Conservation (phyloP, 2,329 filamentous ascomycete species). For the Lachnellula subtilissima region DNA sequence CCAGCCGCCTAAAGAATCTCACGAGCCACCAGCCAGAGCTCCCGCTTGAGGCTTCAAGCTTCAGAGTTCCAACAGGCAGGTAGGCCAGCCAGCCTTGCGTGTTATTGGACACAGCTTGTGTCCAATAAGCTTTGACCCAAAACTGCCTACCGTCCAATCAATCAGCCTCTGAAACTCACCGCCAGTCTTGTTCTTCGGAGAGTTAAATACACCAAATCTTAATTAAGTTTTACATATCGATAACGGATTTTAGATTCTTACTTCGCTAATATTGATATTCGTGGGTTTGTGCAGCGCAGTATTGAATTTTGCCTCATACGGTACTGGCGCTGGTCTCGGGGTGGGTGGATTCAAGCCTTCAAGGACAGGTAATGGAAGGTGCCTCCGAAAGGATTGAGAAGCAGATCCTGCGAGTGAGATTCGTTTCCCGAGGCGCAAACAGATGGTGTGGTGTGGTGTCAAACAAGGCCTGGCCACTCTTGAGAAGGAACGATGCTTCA, state of each 20-base stretch:
- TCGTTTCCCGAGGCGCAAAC: constrained; percentile 1
- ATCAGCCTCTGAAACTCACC: constrained; percentile 26
- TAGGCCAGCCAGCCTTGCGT: neutral
- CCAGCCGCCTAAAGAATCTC: neutral
- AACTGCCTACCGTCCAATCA: neutral
- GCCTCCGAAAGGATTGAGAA: constrained; percentile 2
- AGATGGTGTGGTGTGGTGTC: neutral
- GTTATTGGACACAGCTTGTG: neutral
- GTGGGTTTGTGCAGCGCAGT: constrained; percentile 12
- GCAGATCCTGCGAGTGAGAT: constrained; percentile 10
- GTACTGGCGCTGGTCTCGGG: too few species aligned
- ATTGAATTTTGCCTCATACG: constrained; percentile 4
- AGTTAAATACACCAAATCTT: constrained; percentile 3
- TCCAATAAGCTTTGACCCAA: constrained; percentile 5
- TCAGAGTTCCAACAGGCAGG: too few species aligned
- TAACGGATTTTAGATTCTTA: constrained; percentile 4
- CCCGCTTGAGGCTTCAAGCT: neutral
- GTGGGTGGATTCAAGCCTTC: too few species aligned
- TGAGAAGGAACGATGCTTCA: too few species aligned
- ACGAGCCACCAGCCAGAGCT: too few species aligned
- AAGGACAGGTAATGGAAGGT: too few species aligned
- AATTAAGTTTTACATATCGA: constrained; percentile 6
- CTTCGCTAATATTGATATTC: constrained; percentile 14
- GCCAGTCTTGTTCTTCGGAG: constrained; percentile 11
- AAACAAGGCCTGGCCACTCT: neutral